phyloP scores from a whole-genome alignment of 2,329 filamentous ascomycete genomes.

The Beauveria rudraprayagi region DNA sequence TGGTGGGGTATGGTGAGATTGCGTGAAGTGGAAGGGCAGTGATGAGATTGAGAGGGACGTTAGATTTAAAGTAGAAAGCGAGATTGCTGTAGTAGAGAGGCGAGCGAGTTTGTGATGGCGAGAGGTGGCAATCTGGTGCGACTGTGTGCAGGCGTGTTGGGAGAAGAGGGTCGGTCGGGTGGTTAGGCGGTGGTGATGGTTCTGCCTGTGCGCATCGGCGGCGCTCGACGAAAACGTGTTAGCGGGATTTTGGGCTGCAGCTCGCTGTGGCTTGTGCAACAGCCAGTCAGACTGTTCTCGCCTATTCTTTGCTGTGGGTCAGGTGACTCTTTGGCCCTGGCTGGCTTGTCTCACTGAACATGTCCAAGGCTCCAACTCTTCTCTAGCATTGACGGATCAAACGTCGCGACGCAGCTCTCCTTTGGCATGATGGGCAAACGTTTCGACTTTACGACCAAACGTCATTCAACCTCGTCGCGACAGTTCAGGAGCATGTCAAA shows the following conservation, averaged over 20 bases:
- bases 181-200: conserved; percentile 11
- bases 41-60: neutral
- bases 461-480: no score
- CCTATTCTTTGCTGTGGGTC: neutral
- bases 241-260: neutral
- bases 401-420: no score
- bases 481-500: no score
- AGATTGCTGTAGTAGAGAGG: neutral
- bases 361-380: neutral
- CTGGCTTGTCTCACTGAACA: neutral
- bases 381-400: neutral
- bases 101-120: neutral
- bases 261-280: neutral
- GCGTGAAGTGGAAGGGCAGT: neutral
- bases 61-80: neutral
- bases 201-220: neutral
- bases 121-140: neutral
- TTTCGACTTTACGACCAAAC: no score
- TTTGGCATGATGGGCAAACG: no score
- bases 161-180: neutral
- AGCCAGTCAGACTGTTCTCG: neutral
- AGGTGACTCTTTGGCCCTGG: neutral
- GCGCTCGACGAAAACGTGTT: neutral
- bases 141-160: neutral
- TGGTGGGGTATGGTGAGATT: conserved; percentile 1